These are phyloP conservation scores for Vitellaria paradoxa DNA, from an alignment of 179 eudicot species.

Conservation along the genomic window DNA sequence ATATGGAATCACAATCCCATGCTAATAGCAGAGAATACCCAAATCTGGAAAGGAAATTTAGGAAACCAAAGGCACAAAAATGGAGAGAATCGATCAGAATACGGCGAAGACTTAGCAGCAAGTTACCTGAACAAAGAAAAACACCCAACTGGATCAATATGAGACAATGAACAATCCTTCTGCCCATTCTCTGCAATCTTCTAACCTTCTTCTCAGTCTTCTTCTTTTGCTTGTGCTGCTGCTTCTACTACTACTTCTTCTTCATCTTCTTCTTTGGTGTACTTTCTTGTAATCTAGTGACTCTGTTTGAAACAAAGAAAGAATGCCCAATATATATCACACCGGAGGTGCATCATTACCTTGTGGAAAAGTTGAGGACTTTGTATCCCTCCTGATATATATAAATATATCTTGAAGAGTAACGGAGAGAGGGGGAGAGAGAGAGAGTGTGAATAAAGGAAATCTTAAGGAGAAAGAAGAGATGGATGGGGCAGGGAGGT, in stretches of 20 bases:
- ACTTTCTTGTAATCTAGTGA: background rate
- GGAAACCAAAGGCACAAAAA: background rate
- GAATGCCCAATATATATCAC: constrained; percentile 12
- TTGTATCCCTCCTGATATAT: constrained; percentile 14
- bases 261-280: background rate
- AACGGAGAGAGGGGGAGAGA: background rate
- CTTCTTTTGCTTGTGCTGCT: background rate
- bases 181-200: constrained; percentile 16
- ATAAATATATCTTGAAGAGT: background rate
- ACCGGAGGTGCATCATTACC: constrained; percentile 25
- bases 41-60: background rate
- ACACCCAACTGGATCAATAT: constrained; percentile 21
- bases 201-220: background rate
- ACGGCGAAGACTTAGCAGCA: background rate
- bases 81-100: background rate
- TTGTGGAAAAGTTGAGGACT: constrained; percentile 27
- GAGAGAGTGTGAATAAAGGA: constrained; percentile 13
- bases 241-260: background rate
- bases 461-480: constrained; percentile 4
- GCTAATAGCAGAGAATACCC: constrained; percentile 4
- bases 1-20: constrained; percentile 4
- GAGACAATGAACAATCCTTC: constrained; percentile 19
- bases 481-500: constrained; percentile 12
- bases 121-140: constrained; percentile 30
- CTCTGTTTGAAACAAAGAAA: background rate